These are phyloP conservation scores for Solanum hybrid DNA, from an alignment of 305 asterid genomes.

Conservation along the genomic window DNA sequence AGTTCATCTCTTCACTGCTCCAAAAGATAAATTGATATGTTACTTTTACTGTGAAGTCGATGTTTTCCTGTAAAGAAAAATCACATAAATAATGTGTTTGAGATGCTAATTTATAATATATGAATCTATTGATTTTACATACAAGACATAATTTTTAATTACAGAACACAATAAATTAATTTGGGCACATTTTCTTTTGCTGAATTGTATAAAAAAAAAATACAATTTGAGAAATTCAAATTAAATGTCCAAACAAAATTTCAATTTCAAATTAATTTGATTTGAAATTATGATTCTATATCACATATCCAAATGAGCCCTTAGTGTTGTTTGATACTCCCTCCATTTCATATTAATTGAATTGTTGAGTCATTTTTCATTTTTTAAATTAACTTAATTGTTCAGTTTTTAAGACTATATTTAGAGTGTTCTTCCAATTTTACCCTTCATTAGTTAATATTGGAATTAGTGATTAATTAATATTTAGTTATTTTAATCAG, in stretches of 20 bases:
- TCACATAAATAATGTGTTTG: not conserved
- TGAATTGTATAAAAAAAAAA: not conserved
- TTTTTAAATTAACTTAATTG: too few relatives aligned
- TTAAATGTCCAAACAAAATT: not conserved
- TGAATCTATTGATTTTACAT: not conserved
- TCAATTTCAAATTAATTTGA: too few relatives aligned
- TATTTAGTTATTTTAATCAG: too few relatives aligned
- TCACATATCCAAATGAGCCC: not conserved
- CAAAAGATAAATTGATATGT: not conserved
- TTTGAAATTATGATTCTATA: not conserved
- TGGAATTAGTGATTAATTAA: too few relatives aligned
- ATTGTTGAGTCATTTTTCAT: too few relatives aligned
- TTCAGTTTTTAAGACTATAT: too few relatives aligned
- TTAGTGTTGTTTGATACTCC: not conserved
- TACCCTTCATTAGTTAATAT: too few relatives aligned
- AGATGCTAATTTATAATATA: not conserved
- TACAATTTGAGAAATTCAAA: not conserved
- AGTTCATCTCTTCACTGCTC: not conserved
- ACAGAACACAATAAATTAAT: not conserved
- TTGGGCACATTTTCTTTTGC: not conserved
- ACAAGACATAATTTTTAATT: not conserved
- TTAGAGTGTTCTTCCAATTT: too few relatives aligned
- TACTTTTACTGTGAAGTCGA: too few relatives aligned
- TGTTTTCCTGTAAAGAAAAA: not conserved
- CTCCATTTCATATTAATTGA: too few relatives aligned